Evolutionary conservation across 2,329 filamentous ascomycete genomes (phyloP).

Genomic region (Talaromyces amestolkiae): DNA sequence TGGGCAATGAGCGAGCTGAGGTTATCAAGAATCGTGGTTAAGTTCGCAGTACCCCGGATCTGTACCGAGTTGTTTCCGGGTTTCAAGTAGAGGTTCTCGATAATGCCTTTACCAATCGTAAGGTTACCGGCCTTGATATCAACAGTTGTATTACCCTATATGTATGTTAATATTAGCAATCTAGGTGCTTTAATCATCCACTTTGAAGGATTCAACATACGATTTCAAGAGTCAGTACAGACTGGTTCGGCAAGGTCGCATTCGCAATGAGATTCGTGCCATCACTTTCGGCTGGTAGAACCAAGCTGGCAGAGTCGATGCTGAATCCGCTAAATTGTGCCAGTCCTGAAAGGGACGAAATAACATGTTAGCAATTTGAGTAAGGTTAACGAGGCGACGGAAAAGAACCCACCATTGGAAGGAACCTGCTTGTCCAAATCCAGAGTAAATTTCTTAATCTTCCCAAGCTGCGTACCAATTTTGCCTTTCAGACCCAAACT

Average conservation of each 20-base stretch:
- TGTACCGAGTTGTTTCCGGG: conserved; percentile 54
- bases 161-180: background rate
- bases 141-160: conserved; percentile 53
- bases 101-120: conserved; percentile 50
- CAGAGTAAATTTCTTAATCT: conserved; percentile 33
- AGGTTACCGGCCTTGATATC: conserved; percentile 50
- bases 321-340: conserved; percentile 52
- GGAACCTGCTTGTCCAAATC: conserved; percentile 35
- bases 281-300: conserved; percentile 42
- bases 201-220: conserved; percentile 21
- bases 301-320: conserved; percentile 48
- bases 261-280: conserved; percentile 55
- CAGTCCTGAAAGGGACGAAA: conserved; percentile 43
- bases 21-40: conserved; percentile 36
- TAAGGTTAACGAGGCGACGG: background rate
- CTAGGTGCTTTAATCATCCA: background rate
- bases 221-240: conserved; percentile 54
- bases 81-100: conserved; percentile 51
- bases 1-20: conserved; percentile 27
- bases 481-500: conserved; percentile 29
- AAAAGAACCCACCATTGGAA: conserved; percentile 32
- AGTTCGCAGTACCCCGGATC: conserved; percentile 50
- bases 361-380: background rate
- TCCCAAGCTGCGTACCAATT: conserved; percentile 32
- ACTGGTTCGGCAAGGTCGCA: conserved; percentile 58